A percentile compares a stretch with the other conserved stretches of the same genome.
Conservation (phyloP, 2,329 filamentous ascomycete genomes). For the Spiromastix sp. region DNA sequence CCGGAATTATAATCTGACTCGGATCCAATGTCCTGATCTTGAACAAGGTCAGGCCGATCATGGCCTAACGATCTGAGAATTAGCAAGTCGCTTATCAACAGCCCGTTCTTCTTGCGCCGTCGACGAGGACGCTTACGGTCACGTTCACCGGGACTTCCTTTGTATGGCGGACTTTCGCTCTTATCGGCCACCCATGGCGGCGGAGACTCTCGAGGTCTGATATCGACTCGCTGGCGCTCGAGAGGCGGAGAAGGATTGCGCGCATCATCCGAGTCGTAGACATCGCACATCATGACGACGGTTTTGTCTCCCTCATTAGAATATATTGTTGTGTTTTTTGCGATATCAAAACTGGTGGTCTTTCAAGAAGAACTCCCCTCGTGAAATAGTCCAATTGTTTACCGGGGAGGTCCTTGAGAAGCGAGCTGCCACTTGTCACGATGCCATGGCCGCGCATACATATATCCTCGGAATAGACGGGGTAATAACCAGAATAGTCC, state of each 20-base stretch:
- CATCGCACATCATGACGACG: slow-evolving; percentile 27
- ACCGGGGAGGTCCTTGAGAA: too few relatives aligned
- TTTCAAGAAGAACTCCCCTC: not conserved
- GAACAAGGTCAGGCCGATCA: slow-evolving; percentile 55
- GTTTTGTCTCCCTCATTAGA: slow-evolving; percentile 20
- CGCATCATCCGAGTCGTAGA: slow-evolving; percentile 32
- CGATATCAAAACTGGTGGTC: not conserved
- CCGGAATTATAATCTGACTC: not conserved
- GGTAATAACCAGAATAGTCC: too few relatives aligned
- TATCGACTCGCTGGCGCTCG: slow-evolving; percentile 20
- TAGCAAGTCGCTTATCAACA: slow-evolving; percentile 51
- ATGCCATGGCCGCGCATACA: too few relatives aligned
- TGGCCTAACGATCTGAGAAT: slow-evolving; percentile 56
- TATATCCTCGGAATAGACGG: too few relatives aligned
- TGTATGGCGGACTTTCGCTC: slow-evolving; percentile 15
- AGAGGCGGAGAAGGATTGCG: slow-evolving; percentile 28
- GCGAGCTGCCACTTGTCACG: too few relatives aligned
- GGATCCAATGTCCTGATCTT: slow-evolving; percentile 8
- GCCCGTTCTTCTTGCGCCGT: slow-evolving; percentile 16
- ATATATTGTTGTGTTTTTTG: slow-evolving; percentile 1
- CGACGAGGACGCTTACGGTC: slow-evolving; percentile 25
- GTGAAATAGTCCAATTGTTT: not conserved
- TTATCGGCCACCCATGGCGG: slow-evolving; percentile 25
- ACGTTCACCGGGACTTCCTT: slow-evolving; percentile 22
- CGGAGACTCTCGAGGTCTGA: slow-evolving; percentile 20